These are phyloP conservation scores for Xylariaceae sp. DNA, from an alignment of 2,329 filamentous ascomycete species.

Conservation along the genomic window DNA sequence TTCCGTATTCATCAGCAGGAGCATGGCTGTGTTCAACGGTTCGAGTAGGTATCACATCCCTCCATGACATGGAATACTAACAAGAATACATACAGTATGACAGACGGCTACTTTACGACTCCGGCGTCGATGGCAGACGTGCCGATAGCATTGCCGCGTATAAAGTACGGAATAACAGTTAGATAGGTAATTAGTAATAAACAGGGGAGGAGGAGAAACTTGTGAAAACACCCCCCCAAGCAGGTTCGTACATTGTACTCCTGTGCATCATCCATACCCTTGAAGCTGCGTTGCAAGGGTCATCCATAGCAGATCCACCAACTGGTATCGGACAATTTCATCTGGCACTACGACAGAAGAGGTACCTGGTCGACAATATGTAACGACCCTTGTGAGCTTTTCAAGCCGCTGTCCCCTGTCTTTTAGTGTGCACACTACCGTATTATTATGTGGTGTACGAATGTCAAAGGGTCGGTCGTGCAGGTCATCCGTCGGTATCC, in stretches of 20 bases:
- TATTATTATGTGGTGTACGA: not conserved
- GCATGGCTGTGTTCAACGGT: no score
- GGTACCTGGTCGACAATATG: not conserved
- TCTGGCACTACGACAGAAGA: slow-evolving; percentile 35
- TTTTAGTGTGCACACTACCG: not conserved
- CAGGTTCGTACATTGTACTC: not conserved
- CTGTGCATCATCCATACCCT: slow-evolving; percentile 27
- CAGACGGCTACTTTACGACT: no score
- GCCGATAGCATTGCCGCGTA: no score
- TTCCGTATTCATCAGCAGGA: no score
- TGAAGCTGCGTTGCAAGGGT: slow-evolving; percentile 29
- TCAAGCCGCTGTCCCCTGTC: not conserved
- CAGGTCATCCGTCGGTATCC: not conserved
- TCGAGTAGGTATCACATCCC: no score
- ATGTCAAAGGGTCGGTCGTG: not conserved
- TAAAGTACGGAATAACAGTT: not conserved
- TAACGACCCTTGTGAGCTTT: not conserved
- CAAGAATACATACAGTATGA: no score
- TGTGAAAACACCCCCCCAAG: not conserved
- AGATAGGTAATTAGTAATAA: not conserved
- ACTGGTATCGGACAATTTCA: slow-evolving; percentile 42
- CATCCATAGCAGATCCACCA: slow-evolving; percentile 28
- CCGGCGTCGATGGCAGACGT: no score
- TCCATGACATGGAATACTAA: no score
- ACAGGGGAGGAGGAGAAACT: not conserved